Conservation (phyloP, 2,329 filamentous ascomycete species). For the Beauveria pseudobassiana region DNA sequence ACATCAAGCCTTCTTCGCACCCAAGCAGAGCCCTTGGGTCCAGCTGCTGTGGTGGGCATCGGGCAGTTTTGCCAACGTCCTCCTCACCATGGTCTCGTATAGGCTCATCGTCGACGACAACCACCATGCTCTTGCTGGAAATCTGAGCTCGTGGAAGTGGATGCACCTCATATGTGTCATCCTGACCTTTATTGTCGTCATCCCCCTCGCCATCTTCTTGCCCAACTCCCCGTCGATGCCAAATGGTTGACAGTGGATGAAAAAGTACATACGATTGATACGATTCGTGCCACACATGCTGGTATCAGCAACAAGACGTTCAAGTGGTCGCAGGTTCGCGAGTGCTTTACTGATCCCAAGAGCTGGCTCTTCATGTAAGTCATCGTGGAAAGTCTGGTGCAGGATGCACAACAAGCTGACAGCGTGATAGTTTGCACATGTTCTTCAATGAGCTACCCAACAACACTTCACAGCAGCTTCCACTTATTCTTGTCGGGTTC, state of each 20-base stretch:
- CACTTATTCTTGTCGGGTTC: slow-evolving; percentile 19
- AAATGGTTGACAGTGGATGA: slow-evolving; percentile 16
- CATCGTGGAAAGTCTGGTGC: neutral
- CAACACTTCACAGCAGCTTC: slow-evolving; percentile 20
- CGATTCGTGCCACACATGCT: slow-evolving; percentile 17
- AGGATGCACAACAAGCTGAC: neutral
- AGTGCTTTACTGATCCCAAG: slow-evolving; percentile 17
- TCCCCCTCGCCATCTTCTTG: slow-evolving; percentile 15
- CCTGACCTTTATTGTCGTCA: slow-evolving; percentile 45
- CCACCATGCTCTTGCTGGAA: slow-evolving; percentile 13
- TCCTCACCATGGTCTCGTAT: slow-evolving; percentile 22
- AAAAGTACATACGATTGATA: slow-evolving; percentile 17
- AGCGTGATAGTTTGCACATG: slow-evolving; percentile 16
- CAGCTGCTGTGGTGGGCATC: slow-evolving; percentile 23
- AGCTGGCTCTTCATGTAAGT: slow-evolving; percentile 18
- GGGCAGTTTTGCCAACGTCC: slow-evolving; percentile 21
- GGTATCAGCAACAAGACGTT: slow-evolving; percentile 18
- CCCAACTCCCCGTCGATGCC: slow-evolving; percentile 17
- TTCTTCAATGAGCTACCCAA: slow-evolving; percentile 22
- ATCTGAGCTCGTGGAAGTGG: slow-evolving; percentile 31
- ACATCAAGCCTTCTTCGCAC: slow-evolving; percentile 22
- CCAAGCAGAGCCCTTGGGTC: slow-evolving; percentile 22
- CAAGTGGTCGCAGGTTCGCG: slow-evolving; percentile 19
- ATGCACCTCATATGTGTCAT: slow-evolving; percentile 48
- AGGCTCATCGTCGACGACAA: slow-evolving; percentile 19